phyloP scores from a whole-genome alignment of 1,139 yeast genomes.

The Geotrichum carabidarum region DNA sequence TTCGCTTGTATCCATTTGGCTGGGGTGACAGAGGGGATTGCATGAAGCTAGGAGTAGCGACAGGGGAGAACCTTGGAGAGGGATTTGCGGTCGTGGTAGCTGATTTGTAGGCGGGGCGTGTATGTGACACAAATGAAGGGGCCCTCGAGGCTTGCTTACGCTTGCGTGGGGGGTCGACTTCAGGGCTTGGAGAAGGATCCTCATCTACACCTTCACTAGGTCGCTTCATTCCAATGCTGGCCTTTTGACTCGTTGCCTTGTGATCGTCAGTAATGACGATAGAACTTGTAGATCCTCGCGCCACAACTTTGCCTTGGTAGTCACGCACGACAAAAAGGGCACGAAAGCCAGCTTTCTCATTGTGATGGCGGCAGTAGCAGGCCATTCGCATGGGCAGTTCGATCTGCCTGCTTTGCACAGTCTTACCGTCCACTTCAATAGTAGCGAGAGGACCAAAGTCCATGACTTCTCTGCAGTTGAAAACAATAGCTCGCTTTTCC shows the following conservation, averaged over 20 bases:
- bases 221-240: constrained; percentile 16
- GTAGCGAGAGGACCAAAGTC: constrained; percentile 53
- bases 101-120: neutral
- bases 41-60: neutral
- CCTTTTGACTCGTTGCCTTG: constrained; percentile 40
- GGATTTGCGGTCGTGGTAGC: neutral
- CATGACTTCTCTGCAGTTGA: constrained; percentile 80
- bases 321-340: constrained; percentile 64
- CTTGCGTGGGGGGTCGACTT: constrained; percentile 13
- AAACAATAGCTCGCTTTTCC: constrained; percentile 75
- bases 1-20: neutral
- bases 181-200: constrained; percentile 1
- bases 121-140: neutral
- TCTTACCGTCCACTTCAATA: constrained; percentile 34
- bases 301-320: constrained; percentile 55
- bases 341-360: constrained; percentile 70
- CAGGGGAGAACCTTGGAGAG: constrained; percentile 2
- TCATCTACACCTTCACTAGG: constrained; percentile 16
- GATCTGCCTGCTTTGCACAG: constrained; percentile 36
- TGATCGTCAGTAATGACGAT: constrained; percentile 91
- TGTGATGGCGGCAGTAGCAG: constrained; percentile 93
- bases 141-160: neutral
- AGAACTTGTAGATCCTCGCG: constrained; percentile 62
- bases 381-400: constrained; percentile 79
- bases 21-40: constrained; percentile 1